Base-by-base conservation (phyloP, 176 grass and related monocot genomes). In the Cenchrus fungigraminus region DNA sequence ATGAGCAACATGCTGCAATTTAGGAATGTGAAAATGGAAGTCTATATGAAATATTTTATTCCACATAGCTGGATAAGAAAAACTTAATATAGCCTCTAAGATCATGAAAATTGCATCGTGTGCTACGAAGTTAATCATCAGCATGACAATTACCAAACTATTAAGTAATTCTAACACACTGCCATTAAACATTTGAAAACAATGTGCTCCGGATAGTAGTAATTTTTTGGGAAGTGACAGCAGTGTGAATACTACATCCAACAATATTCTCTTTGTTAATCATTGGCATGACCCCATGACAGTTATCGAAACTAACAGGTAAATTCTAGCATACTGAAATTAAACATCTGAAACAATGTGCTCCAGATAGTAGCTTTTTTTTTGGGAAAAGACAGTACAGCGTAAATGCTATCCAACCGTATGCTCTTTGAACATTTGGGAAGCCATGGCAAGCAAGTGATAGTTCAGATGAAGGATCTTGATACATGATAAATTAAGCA, bases 11-110 rank as follows among this genome's bases (percentile, higher is more conserved):
- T 60, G 47, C 64, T 37, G 3, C 56, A 78, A 15, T 49, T 56
- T 77, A 85, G 6, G 29, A 76, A 53, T 34, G 71, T 69, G 47
- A 44, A 54, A 67, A 52, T 32, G 61, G 29, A 77, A 71, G 72
- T 49, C 9, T 78, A 7, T 4, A 11, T 17, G 47, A 6, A 29
- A 78, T 42, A 63, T 16, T 54, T 45, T 66, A 14, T 12, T 10
- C 52, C 58, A 37, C 25, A 34, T 32, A 7, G 44, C 46, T 51
- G 40, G 5, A 52, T 53, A 58, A n/a, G 32, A 45, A 49, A 82
- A 70, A 9, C 11, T 17, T 5, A 40, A 70, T 44, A 5, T 9
- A 17, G 77, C 61, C 65, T 71, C 25, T 3, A 2, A 4, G 66
- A 58, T 90, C 84, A 79, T 1, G 40, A 83, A 50, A 71, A 56